Evolutionary conservation across 257 asterid genomes (phyloP).

Genomic region (Nicotiana benthamiana): DNA sequence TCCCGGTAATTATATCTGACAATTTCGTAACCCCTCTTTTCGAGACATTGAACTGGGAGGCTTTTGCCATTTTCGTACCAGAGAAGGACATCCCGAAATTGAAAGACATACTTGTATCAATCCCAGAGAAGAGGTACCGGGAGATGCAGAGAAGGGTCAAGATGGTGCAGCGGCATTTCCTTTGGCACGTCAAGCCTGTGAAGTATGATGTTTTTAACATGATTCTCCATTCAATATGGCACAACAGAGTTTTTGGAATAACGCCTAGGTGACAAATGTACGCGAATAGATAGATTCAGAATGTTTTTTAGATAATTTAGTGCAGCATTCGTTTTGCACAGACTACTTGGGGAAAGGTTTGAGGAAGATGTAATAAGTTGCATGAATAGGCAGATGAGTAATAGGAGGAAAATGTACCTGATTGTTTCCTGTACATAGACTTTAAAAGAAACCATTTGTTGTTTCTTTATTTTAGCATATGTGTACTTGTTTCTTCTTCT

Average conservation of each 20-base stretch:
- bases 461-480: not conserved
- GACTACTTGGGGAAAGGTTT: not conserved
- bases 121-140: slow-evolving; percentile 45
- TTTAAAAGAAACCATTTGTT: not conserved
- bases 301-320: not conserved
- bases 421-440: slow-evolving; percentile 4
- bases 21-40: slow-evolving; percentile 80
- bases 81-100: slow-evolving; percentile 75
- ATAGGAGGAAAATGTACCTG: not conserved
- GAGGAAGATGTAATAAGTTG: slow-evolving; percentile 1
- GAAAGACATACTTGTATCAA: slow-evolving; percentile 57
- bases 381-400: not conserved
- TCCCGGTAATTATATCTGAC: slow-evolving; percentile 92
- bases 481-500: not conserved
- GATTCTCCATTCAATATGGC: slow-evolving; percentile 86
- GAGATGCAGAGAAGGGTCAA: slow-evolving; percentile 69
- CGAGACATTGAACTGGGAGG: slow-evolving; percentile 79
- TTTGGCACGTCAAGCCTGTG: slow-evolving; percentile 81
- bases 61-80: slow-evolving; percentile 65
- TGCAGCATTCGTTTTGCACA: not conserved
- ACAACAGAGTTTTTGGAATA: slow-evolving; percentile 55
- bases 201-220: slow-evolving; percentile 69
- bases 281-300: not conserved
- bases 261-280: slow-evolving; percentile 11
- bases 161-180: slow-evolving; percentile 75